Evolutionary conservation across 805 yeast genomes (phyloP).

Genomic region (Ogataea trehalophila): DNA sequence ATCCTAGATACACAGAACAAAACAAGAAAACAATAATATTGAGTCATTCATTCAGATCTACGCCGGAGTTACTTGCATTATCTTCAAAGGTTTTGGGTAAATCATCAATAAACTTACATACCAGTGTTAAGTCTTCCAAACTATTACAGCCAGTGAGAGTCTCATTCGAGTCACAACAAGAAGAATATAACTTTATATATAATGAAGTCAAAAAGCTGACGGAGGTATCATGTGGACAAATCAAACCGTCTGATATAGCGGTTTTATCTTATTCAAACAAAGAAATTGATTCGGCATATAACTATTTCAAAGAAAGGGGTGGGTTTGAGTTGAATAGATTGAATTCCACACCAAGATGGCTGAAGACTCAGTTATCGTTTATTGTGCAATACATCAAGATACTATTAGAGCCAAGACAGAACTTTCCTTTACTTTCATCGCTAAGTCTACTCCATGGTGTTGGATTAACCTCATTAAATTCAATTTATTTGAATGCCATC

Average conservation of each 20-base stretch:
- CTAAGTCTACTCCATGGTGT: constrained; percentile 19
- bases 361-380: constrained; percentile 37
- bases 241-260: constrained; percentile 46
- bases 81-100: constrained; percentile 31
- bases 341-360: constrained; percentile 49
- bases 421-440: constrained; percentile 24
- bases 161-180: constrained; percentile 25
- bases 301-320: constrained; percentile 36
- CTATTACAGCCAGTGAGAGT: constrained; percentile 20
- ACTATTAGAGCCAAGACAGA: constrained; percentile 27
- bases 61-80: constrained; percentile 49
- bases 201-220: constrained; percentile 41
- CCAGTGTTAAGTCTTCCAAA: constrained; percentile 17
- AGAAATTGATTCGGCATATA: constrained; percentile 38
- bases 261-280: constrained; percentile 49
- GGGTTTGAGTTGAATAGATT: constrained; percentile 37
- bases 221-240: constrained; percentile 35
- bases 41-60: constrained; percentile 53
- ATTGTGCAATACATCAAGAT: constrained; percentile 48
- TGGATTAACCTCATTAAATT: constrained; percentile 17
- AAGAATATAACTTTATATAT: constrained; percentile 40
- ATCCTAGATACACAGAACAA: constrained; percentile 13
- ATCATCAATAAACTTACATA: constrained; percentile 6
- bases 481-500: constrained; percentile 13
- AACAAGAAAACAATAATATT: constrained; percentile 32